Base-by-base conservation (phyloP, 495 filamentous ascomycete species). In the Tuber calosporum region DNA sequence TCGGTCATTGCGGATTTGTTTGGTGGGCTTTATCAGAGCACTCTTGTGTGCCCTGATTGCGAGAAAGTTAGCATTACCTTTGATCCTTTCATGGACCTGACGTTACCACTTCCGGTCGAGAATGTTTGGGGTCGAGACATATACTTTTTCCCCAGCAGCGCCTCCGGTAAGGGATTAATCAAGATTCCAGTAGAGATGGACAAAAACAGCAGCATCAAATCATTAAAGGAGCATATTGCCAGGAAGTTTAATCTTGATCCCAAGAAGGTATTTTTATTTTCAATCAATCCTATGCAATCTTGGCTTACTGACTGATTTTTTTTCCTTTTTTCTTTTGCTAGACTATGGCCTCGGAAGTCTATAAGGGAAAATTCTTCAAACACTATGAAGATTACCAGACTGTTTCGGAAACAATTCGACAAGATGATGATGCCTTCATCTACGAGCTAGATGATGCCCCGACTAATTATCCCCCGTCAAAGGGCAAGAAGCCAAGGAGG, bases 61-160 rank as follows among this genome's bases (percentile, higher is more conserved):
- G 87, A 90, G 72, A 99, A 99, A 84, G 90, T 97, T 83, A 97
- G 93, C 86, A 97, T 99, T 75, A 99, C 95, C 6, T 98, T 99
- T 77, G 95, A 99, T 83, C 95, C 95, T 2, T 99, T 96, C 86
- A 97, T 92, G 84, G 95, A 93, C 73, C 83, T 98, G 41, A 97
- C 96, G 0, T 84, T 99, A 37, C 96, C 95, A 72, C 84, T 99
- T 41, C 96, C 95, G 0, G 87, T 96, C 72, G 90, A 93, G 78
- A 91, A 89, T 70, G 84, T 90, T 34, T 95, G 92, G 89, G 86
- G 83, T 70, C 89, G 90, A 73, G 84, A 88, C 3, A 84, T 98
- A 69, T 89, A 85, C 74, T 97, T 89, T 83, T 90, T 90, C 72
- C 91, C 92, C 13, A 83, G 94, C 11, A 86, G 89, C 69, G 84